Conservation (phyloP, 129 eudicot species). For the Centrapalus pauciflorus region DNA sequence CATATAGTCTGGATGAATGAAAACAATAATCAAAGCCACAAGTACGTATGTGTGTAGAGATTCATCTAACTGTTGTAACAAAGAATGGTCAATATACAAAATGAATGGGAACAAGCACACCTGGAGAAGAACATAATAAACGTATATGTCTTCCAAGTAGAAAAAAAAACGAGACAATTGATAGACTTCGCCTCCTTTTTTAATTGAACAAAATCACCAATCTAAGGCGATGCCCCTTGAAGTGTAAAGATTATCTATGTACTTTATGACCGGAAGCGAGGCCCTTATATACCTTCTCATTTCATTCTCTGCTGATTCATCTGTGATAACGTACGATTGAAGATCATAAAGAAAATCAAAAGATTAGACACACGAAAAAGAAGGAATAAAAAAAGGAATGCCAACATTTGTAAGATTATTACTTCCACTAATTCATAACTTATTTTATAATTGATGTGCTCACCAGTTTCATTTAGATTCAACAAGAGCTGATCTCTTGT, state of each 20-base stretch:
- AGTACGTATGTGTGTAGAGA: neutral
- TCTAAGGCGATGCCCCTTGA: conserved; percentile 67
- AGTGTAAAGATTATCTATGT: conserved; percentile 63
- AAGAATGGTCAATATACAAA: conserved; percentile 31
- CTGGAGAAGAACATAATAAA: conserved; percentile 1
- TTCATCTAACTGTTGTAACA: conserved; percentile 14
- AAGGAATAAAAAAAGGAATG: neutral
- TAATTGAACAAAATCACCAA: conserved; percentile 47
- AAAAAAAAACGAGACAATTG: neutral
- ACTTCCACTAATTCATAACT: neutral
- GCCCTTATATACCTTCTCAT: conserved; percentile 80
- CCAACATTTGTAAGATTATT: neutral
- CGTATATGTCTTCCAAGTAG: neutral
- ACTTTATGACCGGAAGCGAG: conserved; percentile 64
- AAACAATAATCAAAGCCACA: conserved; percentile 3
- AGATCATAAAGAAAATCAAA: conserved; percentile 1
- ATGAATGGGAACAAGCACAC: conserved; percentile 24
- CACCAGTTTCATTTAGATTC: conserved; percentile 76
- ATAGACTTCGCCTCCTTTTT: neutral
- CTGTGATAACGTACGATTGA: conserved; percentile 29
- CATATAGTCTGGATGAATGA: neutral
- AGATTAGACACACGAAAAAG: neutral
- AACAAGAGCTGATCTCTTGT: conserved; percentile 79
- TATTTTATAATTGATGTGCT: neutral
- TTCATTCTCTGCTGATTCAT: conserved; percentile 69